Evolutionary conservation across 352 stramenopile species (phyloP).

Genomic region (Pythium rhizo-oryzae): DNA sequence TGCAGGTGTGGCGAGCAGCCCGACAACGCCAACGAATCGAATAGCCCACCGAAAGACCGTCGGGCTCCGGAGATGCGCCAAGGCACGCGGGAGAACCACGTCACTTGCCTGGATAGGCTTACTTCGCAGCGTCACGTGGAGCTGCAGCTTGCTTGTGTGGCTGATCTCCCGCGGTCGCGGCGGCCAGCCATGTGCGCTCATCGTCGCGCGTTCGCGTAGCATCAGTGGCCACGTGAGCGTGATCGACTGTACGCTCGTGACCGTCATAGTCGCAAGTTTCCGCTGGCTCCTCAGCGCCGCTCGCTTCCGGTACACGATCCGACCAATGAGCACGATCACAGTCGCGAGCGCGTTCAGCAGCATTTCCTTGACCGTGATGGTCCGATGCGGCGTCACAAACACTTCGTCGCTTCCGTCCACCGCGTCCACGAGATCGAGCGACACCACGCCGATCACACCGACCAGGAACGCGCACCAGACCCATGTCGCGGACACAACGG

Average conservation of each 20-base stretch:
- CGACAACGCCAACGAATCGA: neutral
- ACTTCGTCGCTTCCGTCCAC: neutral
- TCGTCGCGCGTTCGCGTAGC: neutral
- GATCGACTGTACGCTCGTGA: conserved; percentile 12
- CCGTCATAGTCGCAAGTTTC: neutral
- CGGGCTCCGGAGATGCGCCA: neutral
- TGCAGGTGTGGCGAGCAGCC: neutral
- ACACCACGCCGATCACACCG: conserved; percentile 1
- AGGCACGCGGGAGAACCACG: neutral
- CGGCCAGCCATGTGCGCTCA: neutral
- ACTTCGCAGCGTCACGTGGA: conserved; percentile 4
- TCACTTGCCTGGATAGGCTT: conserved; percentile 7
- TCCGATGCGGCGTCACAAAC: conserved; percentile 4
- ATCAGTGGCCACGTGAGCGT: conserved; percentile 18
- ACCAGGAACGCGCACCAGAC: conserved; percentile 10
- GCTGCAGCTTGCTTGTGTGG: conserved; percentile 4
- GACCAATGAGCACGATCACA: conserved; percentile 13
- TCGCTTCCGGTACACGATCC: conserved; percentile 20
- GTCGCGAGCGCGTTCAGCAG: conserved; percentile 26
- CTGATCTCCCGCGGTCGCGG: neutral
- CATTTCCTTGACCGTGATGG: conserved; percentile 19
- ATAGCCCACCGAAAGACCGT: neutral
- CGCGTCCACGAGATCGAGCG: conserved; percentile 8
- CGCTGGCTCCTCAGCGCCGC: neutral
- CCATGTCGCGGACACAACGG: conserved; percentile 7